Evolutionary conservation across 2,329 filamentous ascomycete genomes (phyloP), one percentile per base, ranked within the genome.

Genomic region (Didymella pinodella): DNA sequence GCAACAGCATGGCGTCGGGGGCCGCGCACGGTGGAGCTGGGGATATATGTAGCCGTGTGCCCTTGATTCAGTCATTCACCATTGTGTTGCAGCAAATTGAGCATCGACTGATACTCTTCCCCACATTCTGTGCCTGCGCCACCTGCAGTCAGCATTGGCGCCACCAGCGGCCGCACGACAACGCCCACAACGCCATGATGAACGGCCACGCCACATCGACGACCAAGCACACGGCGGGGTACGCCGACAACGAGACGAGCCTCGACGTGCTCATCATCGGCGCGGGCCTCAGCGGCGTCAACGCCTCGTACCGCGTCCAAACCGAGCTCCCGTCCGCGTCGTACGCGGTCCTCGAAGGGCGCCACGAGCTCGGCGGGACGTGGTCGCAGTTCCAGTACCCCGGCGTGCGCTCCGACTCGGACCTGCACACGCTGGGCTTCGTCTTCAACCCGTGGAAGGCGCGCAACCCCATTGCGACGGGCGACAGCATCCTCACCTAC

Each of bases 351-450:
- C 82, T 93, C 16, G 91, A 94, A 74, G 83, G 82, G 1, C 86
- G 91, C 32, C 79, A 83, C 48, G 78, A 81, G 26, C 80, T 93
- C 6, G 91, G 91, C 1, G 91, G 91, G 1, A 94, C 91, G 0
- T 93, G 91, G 91, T 87, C 90, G 67, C 78, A 93, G 2, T 94
- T 92, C 79, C 85, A 83, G 40, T 94, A 92, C 66, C 90, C 90
- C 0, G 89, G 91, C 7, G 88, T 91, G 63, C 79, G 81, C 14
- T 82, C 80, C 18, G 81, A 83, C 59, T 81, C 79, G 0, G 81
- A 83, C 62, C 71, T 83, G 44, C 78, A 82, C 67, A 83, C 81
- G 5, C 82, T 83, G 56, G 81, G 81, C 18, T 92, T 92, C 66
- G 76, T 84, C 1, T 93, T 90, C 86, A 83, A 86, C 41, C 88